These are phyloP conservation scores for Orobanche coerulescens DNA, from an alignment of 257 asterid genomes.

Conservation along the genomic window DNA sequence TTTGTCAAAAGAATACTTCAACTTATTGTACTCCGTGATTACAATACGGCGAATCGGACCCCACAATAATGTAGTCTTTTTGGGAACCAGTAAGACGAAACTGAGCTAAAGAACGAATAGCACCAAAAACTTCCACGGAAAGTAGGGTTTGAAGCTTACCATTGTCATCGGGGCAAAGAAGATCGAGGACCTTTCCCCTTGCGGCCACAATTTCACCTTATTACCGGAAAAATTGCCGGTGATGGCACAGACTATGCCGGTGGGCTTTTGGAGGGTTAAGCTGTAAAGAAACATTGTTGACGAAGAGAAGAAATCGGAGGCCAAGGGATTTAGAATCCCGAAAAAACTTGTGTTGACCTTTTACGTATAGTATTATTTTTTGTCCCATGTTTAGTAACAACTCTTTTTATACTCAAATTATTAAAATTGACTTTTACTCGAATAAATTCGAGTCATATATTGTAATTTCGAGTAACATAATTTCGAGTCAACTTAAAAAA, in stretches of 20 bases:
- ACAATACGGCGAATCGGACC: constrained; percentile 95
- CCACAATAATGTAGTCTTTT: constrained; percentile 89
- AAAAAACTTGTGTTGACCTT: too few species aligned
- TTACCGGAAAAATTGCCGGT: constrained; percentile 94
- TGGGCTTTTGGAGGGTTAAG: constrained; percentile 80
- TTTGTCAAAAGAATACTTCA: constrained; percentile 72
- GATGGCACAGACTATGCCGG: constrained; percentile 86
- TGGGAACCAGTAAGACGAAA: constrained; percentile 90
- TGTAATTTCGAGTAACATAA: too few species aligned
- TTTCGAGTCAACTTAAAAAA: too few species aligned
- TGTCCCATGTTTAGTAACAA: too few species aligned
- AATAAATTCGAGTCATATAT: too few species aligned
- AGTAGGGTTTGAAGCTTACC: constrained; percentile 88
- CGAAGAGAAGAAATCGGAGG: background rate
- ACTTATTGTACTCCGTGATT: constrained; percentile 73
- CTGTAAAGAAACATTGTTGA: constrained; percentile 75
- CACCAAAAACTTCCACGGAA: constrained; percentile 84
- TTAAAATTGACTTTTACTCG: too few species aligned
- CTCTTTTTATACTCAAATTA: too few species aligned
- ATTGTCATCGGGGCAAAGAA: constrained; percentile 83
- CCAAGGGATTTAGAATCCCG: too few species aligned
- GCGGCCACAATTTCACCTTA: constrained; percentile 74
- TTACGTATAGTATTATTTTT: too few species aligned
- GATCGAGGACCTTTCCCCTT: constrained; percentile 87
- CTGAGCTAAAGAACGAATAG: constrained; percentile 87